Percentiles rank a stretch among this genome's conserved stretches.
phyloP scores from a whole-genome alignment of 306 rosid species.

The Cucurbita maxima region DNA sequence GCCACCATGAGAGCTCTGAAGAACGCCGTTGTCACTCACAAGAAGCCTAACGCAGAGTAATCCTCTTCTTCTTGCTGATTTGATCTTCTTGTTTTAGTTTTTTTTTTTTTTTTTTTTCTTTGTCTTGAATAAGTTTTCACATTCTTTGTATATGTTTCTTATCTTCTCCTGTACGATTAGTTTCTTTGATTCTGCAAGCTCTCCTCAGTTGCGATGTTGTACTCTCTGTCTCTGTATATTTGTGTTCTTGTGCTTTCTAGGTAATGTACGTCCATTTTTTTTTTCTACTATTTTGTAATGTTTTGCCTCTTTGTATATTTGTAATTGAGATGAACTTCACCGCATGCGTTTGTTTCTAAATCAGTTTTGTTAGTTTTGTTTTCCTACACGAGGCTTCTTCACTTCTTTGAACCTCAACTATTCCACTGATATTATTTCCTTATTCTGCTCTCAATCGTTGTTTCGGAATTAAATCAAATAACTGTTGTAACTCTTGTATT shows the following conservation, averaged over 20 bases:
- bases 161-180: too few species aligned
- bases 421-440: not conserved
- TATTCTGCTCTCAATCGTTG: not conserved
- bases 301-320: not conserved
- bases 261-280: too few species aligned
- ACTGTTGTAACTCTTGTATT: not conserved
- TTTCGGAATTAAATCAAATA: not conserved
- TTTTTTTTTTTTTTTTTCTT: not conserved
- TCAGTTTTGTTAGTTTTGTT: not conserved
- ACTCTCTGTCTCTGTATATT: too few species aligned
- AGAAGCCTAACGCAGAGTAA: conserved; percentile 17
- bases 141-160: not conserved
- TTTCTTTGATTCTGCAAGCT: too few species aligned
- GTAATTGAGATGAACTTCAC: not conserved
- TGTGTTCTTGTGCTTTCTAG: too few species aligned
- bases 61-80: not conserved
- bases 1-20: conserved; percentile 15
- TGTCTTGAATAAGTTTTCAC: not conserved
- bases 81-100: not conserved
- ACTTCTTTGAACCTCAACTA: not conserved
- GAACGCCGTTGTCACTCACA: conserved; percentile 8
- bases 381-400: not conserved
- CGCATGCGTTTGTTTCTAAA: not conserved
- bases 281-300: not conserved
- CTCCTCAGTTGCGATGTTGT: too few species aligned